A percentile compares a stretch with the other conserved stretches of the same genome.
Conservation (phyloP, 257 asterid species). For the Prunella vulgaris region DNA sequence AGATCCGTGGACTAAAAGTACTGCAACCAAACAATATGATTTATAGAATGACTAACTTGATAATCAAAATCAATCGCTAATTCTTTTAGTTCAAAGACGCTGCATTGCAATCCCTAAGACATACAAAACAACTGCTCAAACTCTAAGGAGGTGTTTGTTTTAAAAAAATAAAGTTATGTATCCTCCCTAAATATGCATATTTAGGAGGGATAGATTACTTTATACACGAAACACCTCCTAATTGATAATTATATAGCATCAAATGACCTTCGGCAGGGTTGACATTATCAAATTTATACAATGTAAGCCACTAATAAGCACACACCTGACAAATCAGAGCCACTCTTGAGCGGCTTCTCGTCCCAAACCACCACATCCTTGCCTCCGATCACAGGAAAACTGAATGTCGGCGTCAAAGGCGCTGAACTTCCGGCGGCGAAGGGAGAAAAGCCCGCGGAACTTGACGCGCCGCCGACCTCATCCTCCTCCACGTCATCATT, state of each 20-base stretch:
- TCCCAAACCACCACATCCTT: conserved; percentile 69
- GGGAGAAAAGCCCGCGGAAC: conserved; percentile 59
- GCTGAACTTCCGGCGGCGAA: conserved; percentile 42
- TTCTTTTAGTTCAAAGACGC: not conserved
- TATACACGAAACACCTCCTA: no score
- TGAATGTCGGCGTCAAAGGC: conserved; percentile 46
- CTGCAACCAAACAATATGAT: not conserved
- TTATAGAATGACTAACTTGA: not conserved
- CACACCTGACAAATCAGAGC: conserved; percentile 72
- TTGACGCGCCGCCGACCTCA: conserved; percentile 51
- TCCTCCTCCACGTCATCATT: conserved; percentile 49
- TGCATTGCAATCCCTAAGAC: not conserved
- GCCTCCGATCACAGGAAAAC: conserved; percentile 66
- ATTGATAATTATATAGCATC: not conserved
- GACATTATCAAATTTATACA: not conserved
- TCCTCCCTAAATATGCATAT: no score
- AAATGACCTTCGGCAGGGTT: not conserved
- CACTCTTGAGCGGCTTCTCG: conserved; percentile 44
- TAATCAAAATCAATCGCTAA: not conserved
- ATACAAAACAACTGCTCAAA: not conserved
- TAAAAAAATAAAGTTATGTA: no score
- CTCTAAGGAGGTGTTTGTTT: no score
- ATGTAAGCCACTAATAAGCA: conserved; percentile 3
- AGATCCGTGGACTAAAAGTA: conserved; percentile 20
- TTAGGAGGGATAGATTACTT: no score